Evolutionary conservation across 331 rosid species (phyloP).

Genomic region (Malus hybrid): DNA sequence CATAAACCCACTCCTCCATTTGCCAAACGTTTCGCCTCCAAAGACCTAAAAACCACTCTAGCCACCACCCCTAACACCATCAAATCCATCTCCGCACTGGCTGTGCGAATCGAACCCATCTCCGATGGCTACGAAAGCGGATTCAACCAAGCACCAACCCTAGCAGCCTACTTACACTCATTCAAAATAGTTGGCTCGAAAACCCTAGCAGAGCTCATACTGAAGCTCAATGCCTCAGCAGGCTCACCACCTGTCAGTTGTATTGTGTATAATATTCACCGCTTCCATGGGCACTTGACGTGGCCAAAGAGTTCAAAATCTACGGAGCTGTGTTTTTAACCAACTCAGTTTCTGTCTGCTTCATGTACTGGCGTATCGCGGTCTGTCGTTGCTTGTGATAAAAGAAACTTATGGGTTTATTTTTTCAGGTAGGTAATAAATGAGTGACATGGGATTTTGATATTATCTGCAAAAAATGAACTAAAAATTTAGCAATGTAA

Average conservation of each 20-base stretch:
- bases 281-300: constrained; percentile 47
- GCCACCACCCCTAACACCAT: constrained; percentile 42
- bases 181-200: constrained; percentile 31
- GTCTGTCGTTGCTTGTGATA: constrained; percentile 3
- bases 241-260: constrained; percentile 32
- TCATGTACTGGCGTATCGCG: constrained; percentile 29
- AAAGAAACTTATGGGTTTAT: neutral
- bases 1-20: constrained; percentile 60
- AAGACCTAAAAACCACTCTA: constrained; percentile 34
- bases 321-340: constrained; percentile 47
- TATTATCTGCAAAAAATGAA: too few species aligned
- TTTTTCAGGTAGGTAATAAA: neutral
- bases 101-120: constrained; percentile 35
- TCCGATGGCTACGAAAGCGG: constrained; percentile 63
- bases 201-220: constrained; percentile 33
- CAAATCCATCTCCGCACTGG: constrained; percentile 17
- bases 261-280: constrained; percentile 21
- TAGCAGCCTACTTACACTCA: constrained; percentile 25
- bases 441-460: too few species aligned
- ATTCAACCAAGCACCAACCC: constrained; percentile 23
- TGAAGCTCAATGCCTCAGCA: constrained; percentile 16
- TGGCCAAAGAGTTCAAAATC: constrained; percentile 33
- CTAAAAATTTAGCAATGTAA: neutral
- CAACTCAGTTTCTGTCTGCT: constrained; percentile 33
- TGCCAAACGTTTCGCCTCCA: constrained; percentile 34